These are phyloP conservation scores for Tinospora cordifolia DNA, from an alignment of 164 flowering plant species.

Conservation along the genomic window DNA sequence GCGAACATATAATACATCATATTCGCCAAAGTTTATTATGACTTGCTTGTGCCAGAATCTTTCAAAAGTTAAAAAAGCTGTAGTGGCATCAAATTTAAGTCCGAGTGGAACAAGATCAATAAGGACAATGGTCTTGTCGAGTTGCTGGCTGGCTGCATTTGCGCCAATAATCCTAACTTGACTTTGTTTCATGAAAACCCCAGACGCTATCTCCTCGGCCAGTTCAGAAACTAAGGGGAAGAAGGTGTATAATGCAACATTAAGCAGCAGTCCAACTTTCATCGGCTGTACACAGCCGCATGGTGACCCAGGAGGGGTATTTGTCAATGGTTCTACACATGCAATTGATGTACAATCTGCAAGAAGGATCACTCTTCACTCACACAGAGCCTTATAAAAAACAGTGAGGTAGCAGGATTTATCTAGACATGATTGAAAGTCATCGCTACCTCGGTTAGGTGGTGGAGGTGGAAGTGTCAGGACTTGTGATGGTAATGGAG, in stretches of 20 bases:
- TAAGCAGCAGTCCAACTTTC: constrained; percentile 59
- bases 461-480: constrained; percentile 66
- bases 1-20: constrained; percentile 60
- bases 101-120: constrained; percentile 66
- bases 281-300: constrained; percentile 74
- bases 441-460: constrained; percentile 53
- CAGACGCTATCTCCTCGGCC: constrained; percentile 57
- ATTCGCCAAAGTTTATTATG: constrained; percentile 54
- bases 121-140: constrained; percentile 44
- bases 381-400: too few species aligned
- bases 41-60: constrained; percentile 64
- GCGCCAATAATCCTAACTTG: constrained; percentile 75
- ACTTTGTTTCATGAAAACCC: constrained; percentile 64
- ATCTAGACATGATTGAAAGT: not conserved
- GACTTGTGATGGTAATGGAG: constrained; percentile 30
- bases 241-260: constrained; percentile 63
- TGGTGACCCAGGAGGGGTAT: constrained; percentile 72
- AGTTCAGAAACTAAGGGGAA: constrained; percentile 77
- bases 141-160: constrained; percentile 56
- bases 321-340: constrained; percentile 64
- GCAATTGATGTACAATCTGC: constrained; percentile 52
- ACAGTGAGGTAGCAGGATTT: not conserved
- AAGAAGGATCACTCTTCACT: constrained; percentile 10
- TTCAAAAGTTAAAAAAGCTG: constrained; percentile 45
- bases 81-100: constrained; percentile 47